Evolutionary conservation across 2,329 filamentous ascomycete species (phyloP).

Genomic region (Alternaria incomplexa): DNA sequence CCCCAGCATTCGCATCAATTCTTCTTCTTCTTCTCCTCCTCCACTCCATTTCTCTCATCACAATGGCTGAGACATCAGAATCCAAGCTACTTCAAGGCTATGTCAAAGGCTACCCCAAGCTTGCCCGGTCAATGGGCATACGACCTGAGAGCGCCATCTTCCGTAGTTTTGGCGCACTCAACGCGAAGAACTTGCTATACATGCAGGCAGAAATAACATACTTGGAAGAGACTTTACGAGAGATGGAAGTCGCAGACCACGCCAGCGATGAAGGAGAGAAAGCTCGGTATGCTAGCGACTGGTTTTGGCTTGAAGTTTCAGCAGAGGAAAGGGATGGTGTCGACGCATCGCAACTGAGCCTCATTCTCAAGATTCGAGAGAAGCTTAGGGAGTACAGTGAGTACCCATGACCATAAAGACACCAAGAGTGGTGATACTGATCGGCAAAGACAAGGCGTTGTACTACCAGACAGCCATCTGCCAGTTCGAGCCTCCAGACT

Average conservation of each 20-base stretch:
- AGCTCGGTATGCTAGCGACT: not conserved
- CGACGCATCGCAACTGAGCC: not conserved
- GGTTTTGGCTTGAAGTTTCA: not conserved
- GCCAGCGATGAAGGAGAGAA: not conserved
- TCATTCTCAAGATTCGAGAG: not conserved
- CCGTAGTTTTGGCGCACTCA: not conserved
- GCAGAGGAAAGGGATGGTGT: not conserved
- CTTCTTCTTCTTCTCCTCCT: not conserved
- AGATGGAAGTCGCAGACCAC: not conserved
- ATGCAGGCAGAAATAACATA: not conserved
- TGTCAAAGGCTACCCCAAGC: not conserved
- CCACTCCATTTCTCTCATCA: not conserved
- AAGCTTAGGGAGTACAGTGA: not conserved
- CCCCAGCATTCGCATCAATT: not conserved
- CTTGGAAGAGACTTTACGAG: not conserved
- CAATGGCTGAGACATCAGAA: slow-evolving; percentile 19
- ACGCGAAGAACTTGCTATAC: not conserved
- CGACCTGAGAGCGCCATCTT: not conserved
- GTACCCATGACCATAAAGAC: not conserved
- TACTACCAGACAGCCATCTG: not conserved
- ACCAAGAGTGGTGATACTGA: not conserved
- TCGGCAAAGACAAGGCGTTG: not conserved
- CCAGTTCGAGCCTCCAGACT: not conserved
- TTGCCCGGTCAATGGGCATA: not conserved
- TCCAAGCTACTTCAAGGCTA: slow-evolving; percentile 32